These are phyloP conservation scores for Didymellaceae sp. DNA, from an alignment of 2,329 filamentous ascomycete genomes.

Conservation along the genomic window DNA sequence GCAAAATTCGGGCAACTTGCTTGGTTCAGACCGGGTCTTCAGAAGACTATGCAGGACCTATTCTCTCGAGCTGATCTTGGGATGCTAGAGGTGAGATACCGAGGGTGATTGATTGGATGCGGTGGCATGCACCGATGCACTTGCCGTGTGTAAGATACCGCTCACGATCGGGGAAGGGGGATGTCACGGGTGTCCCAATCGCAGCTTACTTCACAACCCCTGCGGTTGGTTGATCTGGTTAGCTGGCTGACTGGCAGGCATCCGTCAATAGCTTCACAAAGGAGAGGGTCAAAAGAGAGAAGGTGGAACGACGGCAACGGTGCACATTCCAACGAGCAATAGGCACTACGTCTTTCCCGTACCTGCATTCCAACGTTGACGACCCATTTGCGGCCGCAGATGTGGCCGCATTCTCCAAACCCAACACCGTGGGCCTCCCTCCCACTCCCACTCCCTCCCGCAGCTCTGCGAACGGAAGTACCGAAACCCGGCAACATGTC, in stretches of 20 bases:
- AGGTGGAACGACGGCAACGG: not conserved
- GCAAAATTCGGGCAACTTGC: conserved; percentile 6
- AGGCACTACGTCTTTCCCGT: conserved; percentile 1
- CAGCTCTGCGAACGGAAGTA: conserved; percentile 9
- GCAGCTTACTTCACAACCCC: conserved; percentile 1
- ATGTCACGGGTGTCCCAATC: conserved; percentile 3
- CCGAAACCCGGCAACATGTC: not conserved
- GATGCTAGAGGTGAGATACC: not conserved
- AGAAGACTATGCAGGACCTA: not conserved
- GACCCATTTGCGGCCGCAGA: conserved; percentile 7
- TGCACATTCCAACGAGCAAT: not conserved
- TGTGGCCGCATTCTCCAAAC: conserved; percentile 5
- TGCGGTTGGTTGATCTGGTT: conserved; percentile 2
- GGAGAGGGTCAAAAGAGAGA: not conserved
- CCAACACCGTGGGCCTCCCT: conserved; percentile 9
- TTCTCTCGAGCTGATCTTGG: not conserved
- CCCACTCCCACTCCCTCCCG: conserved; percentile 15
- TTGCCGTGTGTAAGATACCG: not conserved
- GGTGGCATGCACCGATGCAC: not conserved
- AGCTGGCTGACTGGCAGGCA: not conserved
- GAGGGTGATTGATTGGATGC: not conserved
- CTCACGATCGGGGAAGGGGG: conserved; percentile 5
- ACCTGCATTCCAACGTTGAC: conserved; percentile 7
- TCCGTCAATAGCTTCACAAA: not conserved
- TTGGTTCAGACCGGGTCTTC: conserved; percentile 1